phyloP scores from a whole-genome alignment of 1,284 basidiomycete species.

The Chondrostereum purpureum region DNA sequence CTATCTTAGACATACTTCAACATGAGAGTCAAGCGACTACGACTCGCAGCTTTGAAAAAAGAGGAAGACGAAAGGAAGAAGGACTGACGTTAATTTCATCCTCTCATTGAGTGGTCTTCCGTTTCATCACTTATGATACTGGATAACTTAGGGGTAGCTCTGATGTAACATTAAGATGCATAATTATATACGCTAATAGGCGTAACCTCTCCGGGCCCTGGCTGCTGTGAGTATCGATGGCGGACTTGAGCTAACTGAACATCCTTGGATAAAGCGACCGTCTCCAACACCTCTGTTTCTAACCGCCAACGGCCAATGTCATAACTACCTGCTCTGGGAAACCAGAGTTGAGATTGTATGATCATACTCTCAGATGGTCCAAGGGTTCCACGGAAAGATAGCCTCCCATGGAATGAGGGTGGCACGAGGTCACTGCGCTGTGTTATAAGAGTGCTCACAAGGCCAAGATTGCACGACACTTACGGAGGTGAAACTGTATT shows the following conservation, averaged over 20 bases:
- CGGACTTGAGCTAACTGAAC: slow-evolving; percentile 26
- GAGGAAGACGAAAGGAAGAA: slow-evolving; percentile 36
- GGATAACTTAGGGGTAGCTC: too few relatives aligned
- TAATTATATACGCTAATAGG: slow-evolving; percentile 38
- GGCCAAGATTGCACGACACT: slow-evolving; percentile 18
- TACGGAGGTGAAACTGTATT: slow-evolving; percentile 26
- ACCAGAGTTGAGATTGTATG: slow-evolving; percentile 47
- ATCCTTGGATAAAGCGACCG: slow-evolving; percentile 8
- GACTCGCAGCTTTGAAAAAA: slow-evolving; percentile 47
- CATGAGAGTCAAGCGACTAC: slow-evolving; percentile 56
- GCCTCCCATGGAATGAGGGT: slow-evolving; percentile 52
- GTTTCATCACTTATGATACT: too few relatives aligned
- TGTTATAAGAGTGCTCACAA: slow-evolving; percentile 1
- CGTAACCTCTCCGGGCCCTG: slow-evolving; percentile 29
- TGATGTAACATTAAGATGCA: too few relatives aligned
- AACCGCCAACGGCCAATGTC: slow-evolving; percentile 55
- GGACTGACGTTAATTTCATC: too few relatives aligned
- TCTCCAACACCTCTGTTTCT: slow-evolving; percentile 55
- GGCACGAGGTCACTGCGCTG: slow-evolving; percentile 33
- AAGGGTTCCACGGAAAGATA: slow-evolving; percentile 52
- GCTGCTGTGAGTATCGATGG: slow-evolving; percentile 48
- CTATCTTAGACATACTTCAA: slow-evolving; percentile 72
- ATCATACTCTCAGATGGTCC: slow-evolving; percentile 37
- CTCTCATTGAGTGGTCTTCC: too few relatives aligned
- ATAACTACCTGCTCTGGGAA: slow-evolving; percentile 61